These are phyloP conservation scores for Camelina hispida DNA, from an alignment of 345 rosid species.

Conservation along the genomic window DNA sequence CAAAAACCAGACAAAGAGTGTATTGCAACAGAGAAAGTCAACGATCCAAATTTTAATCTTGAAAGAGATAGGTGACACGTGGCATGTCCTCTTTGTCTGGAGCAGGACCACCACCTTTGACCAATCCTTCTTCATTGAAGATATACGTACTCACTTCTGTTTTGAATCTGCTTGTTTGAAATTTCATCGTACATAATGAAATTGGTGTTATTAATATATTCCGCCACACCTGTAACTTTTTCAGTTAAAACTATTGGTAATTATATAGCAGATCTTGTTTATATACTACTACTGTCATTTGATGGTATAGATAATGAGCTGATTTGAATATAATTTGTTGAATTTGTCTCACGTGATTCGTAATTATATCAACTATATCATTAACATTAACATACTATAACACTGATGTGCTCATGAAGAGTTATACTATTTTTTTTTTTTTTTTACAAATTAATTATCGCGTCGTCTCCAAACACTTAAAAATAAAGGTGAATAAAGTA, in stretches of 20 bases:
- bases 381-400: too few relatives aligned
- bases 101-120: conserved; percentile 35
- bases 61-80: conserved; percentile 10
- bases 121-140: conserved; percentile 22
- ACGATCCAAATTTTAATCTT: background rate
- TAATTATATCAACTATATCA: too few relatives aligned
- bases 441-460: too few relatives aligned
- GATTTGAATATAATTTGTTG: too few relatives aligned
- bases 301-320: too few relatives aligned
- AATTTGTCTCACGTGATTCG: too few relatives aligned
- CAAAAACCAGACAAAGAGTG: background rate
- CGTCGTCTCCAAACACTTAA: too few relatives aligned
- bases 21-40: conserved; percentile 1
- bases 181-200: background rate
- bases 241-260: background rate
- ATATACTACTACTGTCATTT: too few relatives aligned
- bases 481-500: too few relatives aligned
- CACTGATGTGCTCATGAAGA: too few relatives aligned
- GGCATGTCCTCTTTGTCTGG: conserved; percentile 32
- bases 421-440: too few relatives aligned
- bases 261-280: too few relatives aligned
- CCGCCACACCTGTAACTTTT: background rate
- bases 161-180: conserved; percentile 19
- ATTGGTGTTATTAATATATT: background rate
- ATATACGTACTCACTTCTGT: background rate